A percentile compares a stretch with the other conserved stretches of the same genome.
phyloP scores from a whole-genome alignment of 345 rosid species.

The Salix exigua region DNA sequence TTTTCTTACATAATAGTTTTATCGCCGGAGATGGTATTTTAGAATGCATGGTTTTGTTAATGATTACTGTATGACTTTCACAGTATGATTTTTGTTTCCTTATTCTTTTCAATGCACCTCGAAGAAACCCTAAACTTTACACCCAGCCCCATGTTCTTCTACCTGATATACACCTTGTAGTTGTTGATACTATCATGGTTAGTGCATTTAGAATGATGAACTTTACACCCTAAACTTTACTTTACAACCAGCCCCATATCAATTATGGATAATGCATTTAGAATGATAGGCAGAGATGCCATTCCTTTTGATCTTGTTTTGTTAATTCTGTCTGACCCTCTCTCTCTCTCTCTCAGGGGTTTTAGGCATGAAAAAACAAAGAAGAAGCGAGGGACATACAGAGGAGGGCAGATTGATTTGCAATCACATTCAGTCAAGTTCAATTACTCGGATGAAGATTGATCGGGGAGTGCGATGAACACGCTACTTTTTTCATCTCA shows the following conservation, averaged over 20 bases:
- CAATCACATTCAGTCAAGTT: conserved; percentile 80
- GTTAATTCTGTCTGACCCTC: neutral
- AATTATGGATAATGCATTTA: neutral
- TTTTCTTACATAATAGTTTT: no score
- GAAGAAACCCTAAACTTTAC: no score
- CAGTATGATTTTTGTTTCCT: neutral
- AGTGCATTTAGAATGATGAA: no score
- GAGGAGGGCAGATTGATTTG: conserved; percentile 88
- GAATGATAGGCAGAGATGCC: neutral
- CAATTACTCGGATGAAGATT: conserved; percentile 72
- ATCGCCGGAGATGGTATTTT: no score
- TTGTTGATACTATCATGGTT: no score
- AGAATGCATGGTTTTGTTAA: no score
- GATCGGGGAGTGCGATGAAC: neutral
- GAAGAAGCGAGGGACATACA: conserved; percentile 92
- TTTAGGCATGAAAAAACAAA: conserved; percentile 96
- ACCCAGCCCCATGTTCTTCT: no score
- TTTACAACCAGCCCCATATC: no score
- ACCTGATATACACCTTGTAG: no score
- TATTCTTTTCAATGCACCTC: no score
- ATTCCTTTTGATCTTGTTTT: neutral
- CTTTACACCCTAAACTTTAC: no score
- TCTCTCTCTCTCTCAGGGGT: conserved; percentile 41
- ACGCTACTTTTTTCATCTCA: neutral
- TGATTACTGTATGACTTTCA: neutral